phyloP scores from a whole-genome alignment of 2,329 filamentous ascomycete genomes.

The Pseudogymnoascus sp. region DNA sequence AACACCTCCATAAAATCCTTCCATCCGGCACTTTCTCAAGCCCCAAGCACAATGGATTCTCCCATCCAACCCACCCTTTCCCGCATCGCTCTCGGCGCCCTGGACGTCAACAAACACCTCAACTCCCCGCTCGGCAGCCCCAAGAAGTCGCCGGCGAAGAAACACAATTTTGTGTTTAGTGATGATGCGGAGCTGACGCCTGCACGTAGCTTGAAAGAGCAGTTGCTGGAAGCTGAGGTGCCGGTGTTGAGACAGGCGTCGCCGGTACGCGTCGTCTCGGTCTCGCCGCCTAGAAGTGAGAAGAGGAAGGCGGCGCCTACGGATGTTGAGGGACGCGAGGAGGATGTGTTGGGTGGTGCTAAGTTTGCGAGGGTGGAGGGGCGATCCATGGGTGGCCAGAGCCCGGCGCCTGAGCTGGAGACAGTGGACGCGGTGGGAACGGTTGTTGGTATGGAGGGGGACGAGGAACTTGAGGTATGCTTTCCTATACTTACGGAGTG shows the following conservation, averaged over 20 bases:
- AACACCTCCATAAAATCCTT: neutral
- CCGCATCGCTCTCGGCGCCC: constrained; percentile 11
- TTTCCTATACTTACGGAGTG: neutral
- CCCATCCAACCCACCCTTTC: neutral
- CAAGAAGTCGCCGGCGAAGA: neutral
- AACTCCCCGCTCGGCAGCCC: neutral
- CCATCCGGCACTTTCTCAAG: neutral
- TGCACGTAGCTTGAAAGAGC: neutral
- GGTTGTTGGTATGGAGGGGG: neutral
- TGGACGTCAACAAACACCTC: constrained; percentile 13
- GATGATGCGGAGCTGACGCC: neutral
- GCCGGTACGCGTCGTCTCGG: neutral
- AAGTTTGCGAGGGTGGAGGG: neutral
- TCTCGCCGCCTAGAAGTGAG: neutral
- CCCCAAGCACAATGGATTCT: neutral
- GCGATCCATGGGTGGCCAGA: neutral
- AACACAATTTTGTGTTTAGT: neutral
- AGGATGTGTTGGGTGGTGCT: neutral
- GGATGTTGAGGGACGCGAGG: neutral
- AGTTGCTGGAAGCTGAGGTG: neutral
- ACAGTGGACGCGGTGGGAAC: neutral
- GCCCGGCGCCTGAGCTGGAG: neutral
- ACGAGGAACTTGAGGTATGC: neutral
- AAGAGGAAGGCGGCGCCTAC: constrained; percentile 3
- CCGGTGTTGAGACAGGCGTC: neutral